Evolutionary conservation across 768 basidiomycete genomes (phyloP), one percentile per base, ranked within the genome.

Genomic region (Auriscalpium orientale): DNA sequence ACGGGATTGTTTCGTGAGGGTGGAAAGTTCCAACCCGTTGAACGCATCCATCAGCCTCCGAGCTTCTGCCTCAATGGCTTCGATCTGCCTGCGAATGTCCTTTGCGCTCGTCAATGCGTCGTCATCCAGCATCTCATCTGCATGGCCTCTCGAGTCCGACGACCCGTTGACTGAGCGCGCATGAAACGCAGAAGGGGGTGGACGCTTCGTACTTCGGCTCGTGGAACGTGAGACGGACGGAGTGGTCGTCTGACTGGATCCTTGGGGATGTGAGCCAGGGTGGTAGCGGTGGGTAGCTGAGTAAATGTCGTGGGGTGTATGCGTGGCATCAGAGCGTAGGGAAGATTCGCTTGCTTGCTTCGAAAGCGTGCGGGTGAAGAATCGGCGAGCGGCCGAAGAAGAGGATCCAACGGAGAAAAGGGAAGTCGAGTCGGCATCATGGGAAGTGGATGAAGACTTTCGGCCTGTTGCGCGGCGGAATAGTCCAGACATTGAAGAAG

Each of bases 11-110:
- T 76, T 76, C 10, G 83, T 82, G 49, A 89, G 70, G 20, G 84
- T 80, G 36, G 78, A 85, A 56, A 91, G 73, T 67, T 91, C 89
- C 40, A 91, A 73, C 9, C 89, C 87, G 62, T 81, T 87, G 67
- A 91, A 91, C 3, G 88, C 87, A 64, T 91, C 89, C 70, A 89
- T 77, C 47, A 91, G 69, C 49, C 85, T 75, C 58, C 78, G 76
- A 7, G 79, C 82, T 65, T 91, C 89, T 35, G 82, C 82, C 66
- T 90, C 87, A 45, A 91, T 80, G 7, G 75, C 68, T 56, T 77
- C 71, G 45, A 91, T 86, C 62, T 90, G 85, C 46, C 78, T 72
- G 40, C 78, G 81, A 53, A 91, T 82, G 40, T 85, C 77, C 58
- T 78, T 74, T 56, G 80, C 76, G n/a, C 84, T 78, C 56, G 80